Conservation (phyloP, 345 rosid genomes). For the Cardamine resedifolia region DNA sequence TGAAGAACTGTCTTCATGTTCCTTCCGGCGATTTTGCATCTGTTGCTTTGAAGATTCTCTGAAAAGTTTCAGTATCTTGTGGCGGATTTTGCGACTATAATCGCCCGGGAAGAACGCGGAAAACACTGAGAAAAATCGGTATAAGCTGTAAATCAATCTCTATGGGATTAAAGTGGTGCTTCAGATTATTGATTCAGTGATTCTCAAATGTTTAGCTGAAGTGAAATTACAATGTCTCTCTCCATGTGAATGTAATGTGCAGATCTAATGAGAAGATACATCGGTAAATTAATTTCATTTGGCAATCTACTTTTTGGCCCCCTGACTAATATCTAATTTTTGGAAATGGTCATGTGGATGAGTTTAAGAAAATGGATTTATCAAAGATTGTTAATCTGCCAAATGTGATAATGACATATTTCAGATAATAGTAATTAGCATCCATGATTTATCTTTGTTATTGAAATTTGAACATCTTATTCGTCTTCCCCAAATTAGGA, state of each 20-base stretch:
- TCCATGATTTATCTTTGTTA: neutral
- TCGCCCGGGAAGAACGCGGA: neutral
- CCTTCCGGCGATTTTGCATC: constrained; percentile 17
- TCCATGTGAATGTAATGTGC: constrained; percentile 33
- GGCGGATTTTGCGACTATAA: neutral
- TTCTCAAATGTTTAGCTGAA: constrained; percentile 16
- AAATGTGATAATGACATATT: neutral
- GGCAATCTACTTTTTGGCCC: constrained; percentile 5
- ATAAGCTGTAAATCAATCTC: constrained; percentile 27
- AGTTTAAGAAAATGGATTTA: constrained; percentile 4
- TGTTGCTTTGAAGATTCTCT: neutral
- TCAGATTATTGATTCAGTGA: constrained; percentile 3
- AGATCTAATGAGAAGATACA: constrained; percentile 24
- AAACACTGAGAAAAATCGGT: constrained; percentile 6
- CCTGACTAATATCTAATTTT: neutral
- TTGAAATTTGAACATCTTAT: neutral
- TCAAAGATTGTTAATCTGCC: constrained; percentile 1
- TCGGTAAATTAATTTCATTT: constrained; percentile 7
- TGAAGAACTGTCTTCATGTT: constrained; percentile 16
- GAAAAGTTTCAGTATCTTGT: constrained; percentile 17
- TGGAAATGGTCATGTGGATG: constrained; percentile 2
- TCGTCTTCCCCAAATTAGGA: neutral
- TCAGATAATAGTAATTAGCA: neutral
- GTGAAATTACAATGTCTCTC: constrained; percentile 13
- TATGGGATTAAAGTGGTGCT: neutral